Conservation (phyloP, 2,329 filamentous ascomycete genomes). For the Tolypocladium album region DNA sequence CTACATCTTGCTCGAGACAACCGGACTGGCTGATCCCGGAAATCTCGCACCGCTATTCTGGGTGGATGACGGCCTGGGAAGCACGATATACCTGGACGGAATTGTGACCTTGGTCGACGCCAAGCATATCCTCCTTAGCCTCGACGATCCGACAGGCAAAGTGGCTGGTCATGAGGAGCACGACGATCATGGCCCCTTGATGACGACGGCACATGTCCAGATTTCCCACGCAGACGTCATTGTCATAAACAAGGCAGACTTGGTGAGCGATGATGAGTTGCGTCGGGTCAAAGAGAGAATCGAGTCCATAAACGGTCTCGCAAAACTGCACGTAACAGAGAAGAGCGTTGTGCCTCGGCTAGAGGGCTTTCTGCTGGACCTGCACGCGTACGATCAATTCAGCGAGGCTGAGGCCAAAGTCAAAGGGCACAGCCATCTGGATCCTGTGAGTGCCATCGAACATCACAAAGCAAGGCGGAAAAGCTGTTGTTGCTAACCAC, state of each 20-base stretch:
- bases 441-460: constrained; percentile 50
- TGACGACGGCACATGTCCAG: constrained; percentile 91
- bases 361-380: constrained; percentile 76
- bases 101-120: constrained; percentile 95
- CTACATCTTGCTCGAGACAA: constrained; percentile 95
- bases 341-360: constrained; percentile 71
- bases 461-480: not conserved
- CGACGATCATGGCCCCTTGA: constrained; percentile 50
- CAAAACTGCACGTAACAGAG: constrained; percentile 71
- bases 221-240: constrained; percentile 96
- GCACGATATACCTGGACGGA: constrained; percentile 91
- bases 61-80: constrained; percentile 92
- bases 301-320: constrained; percentile 78
- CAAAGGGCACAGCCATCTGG: constrained; percentile 83
- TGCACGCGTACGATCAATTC: constrained; percentile 87
- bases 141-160: constrained; percentile 60
- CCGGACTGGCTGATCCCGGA: constrained; percentile 86
- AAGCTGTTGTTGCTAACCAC: constrained; percentile 6
- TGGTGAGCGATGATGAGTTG: constrained; percentile 63
- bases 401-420: constrained; percentile 57
- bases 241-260: constrained; percentile 85
- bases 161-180: constrained; percentile 40
- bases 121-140: constrained; percentile 74
- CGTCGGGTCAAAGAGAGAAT: constrained; percentile 60
- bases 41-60: constrained; percentile 95